Conservation (phyloP, 495 filamentous ascomycete genomes). For the Cairneyella variabilis region DNA sequence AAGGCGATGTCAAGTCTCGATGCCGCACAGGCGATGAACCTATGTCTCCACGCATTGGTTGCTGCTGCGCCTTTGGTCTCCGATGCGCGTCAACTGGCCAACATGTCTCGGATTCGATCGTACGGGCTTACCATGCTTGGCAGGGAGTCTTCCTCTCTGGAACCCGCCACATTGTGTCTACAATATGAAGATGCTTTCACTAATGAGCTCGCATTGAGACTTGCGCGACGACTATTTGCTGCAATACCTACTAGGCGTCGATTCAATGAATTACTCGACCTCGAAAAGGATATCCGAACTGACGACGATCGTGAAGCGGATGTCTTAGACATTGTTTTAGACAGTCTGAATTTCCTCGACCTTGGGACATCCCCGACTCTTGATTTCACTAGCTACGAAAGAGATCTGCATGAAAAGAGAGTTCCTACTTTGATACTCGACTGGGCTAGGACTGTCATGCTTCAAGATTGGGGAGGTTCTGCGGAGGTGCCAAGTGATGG, state of each 20-base stretch:
- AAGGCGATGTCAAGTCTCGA: slow-evolving; percentile 26
- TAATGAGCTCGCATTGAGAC: slow-evolving; percentile 44
- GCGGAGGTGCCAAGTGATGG: slow-evolving; percentile 62
- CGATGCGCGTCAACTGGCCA: slow-evolving; percentile 37
- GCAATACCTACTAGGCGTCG: slow-evolving; percentile 45
- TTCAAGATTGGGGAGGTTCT: slow-evolving; percentile 75
- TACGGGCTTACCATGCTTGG: slow-evolving; percentile 37
- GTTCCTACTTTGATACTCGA: slow-evolving; percentile 60
- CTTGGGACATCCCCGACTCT: slow-evolving; percentile 35
- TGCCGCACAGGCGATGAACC: slow-evolving; percentile 45
- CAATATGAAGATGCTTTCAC: slow-evolving; percentile 54
- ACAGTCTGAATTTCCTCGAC: slow-evolving; percentile 42
- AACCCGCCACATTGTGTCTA: slow-evolving; percentile 36
- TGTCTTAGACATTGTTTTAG: slow-evolving; percentile 42
- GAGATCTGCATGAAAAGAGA: slow-evolving; percentile 46
- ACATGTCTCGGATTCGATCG: slow-evolving; percentile 50
- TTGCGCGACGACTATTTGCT: slow-evolving; percentile 46
- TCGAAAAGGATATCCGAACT: slow-evolving; percentile 6
- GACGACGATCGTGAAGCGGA: slow-evolving; percentile 34
- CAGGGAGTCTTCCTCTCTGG: slow-evolving; percentile 24
- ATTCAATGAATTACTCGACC: slow-evolving; percentile 39
- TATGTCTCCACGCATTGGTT: slow-evolving; percentile 50
- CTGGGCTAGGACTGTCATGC: slow-evolving; percentile 71
- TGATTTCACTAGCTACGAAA: slow-evolving; percentile 43
- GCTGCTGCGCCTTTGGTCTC: slow-evolving; percentile 47